Percentiles rank a stretch among this genome's conserved stretches.
These are phyloP conservation scores for Lathyrus sativus DNA, from an alignment of 306 rosid genomes.

Conservation along the genomic window DNA sequence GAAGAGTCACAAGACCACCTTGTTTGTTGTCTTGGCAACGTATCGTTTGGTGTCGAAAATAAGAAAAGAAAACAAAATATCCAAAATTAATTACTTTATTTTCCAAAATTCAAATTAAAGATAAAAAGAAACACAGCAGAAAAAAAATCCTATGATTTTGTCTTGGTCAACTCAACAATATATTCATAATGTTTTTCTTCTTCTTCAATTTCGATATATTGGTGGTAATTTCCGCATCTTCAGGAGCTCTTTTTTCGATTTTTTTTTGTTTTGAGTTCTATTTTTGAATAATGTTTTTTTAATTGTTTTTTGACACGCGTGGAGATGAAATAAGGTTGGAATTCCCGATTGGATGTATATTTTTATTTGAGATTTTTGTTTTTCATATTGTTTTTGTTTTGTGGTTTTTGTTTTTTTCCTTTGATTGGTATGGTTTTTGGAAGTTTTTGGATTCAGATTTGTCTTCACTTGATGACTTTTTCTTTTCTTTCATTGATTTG, in stretches of 20 bases:
- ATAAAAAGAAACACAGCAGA: conserved; percentile 20
- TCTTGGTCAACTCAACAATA: conserved; percentile 29
- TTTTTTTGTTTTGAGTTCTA: conserved; percentile 29
- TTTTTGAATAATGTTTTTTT: conserved; percentile 21
- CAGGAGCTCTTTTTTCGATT: conserved; percentile 47
- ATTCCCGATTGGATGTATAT: conserved; percentile 50
- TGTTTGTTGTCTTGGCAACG: conserved; percentile 37
- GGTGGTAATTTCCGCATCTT: conserved; percentile 45
- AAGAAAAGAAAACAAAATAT: background rate
- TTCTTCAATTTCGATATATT: conserved; percentile 45
- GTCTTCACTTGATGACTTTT: conserved; percentile 40
- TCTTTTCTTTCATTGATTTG: conserved; percentile 14
- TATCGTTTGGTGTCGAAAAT: conserved; percentile 20
- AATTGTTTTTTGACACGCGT: conserved; percentile 38
- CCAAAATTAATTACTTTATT: background rate
- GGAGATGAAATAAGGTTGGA: conserved; percentile 45
- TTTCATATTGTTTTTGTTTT: conserved; percentile 41
- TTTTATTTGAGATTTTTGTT: conserved; percentile 39
- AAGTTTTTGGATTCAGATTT: conserved; percentile 43
- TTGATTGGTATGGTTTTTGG: conserved; percentile 47
- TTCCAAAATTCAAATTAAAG: conserved; percentile 14
- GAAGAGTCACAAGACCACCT: conserved; percentile 50
- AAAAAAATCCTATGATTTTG: conserved; percentile 43
- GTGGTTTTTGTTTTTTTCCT: conserved; percentile 48
- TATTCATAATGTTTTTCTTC: conserved; percentile 42